Evolutionary conservation across 2,329 filamentous ascomycete genomes (phyloP), one percentile per base, ranked within the genome.

Genomic region (Xylaria polymorpha): DNA sequence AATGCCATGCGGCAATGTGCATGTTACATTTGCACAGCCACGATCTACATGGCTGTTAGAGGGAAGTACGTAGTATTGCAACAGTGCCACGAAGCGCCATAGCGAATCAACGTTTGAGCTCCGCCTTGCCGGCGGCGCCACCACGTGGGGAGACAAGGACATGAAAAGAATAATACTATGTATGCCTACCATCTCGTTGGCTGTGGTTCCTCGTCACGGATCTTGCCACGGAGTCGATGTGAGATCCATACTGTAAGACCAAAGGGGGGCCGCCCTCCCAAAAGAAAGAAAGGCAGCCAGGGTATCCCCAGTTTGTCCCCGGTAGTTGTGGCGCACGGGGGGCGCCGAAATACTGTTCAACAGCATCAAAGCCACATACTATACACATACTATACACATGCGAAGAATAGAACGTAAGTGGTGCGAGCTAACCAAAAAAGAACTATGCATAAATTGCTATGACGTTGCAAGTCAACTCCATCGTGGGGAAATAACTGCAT

Each of bases 21-120:
- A 67, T 29, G 60, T 53, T 60, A 60, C 65, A 61, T 65, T 58
- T 6, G 56, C 64, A 67, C 64, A 64, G 67, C 67, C 67, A 67
- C 57, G n/a, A 64, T 70, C 55, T 50, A 29, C 25, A 2, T 29
- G 25, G 25, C 25, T 29, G 14, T 39, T 20, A 15, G 48, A 48
- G 39, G 35, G 35, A 35, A 8, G 32, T 35, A 12, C 35, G 4
- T 4, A 39, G 14, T 10, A 39, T 37, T 51, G 61, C 61, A 39
- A 50, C 46, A 48, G 56, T 43, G 56, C 48, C 50, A 61, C 57
- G n/a, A 41, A 57, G 29, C 39, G 25, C 18, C 8, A n/a, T 7
- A 39, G 20, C 64, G 58, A 67, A 67, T 62, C 64, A 43, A 25
- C 7, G n/a, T 35, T 50, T n/a, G 3, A 20, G 22, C 5, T n/a